Conservation (phyloP, 805 yeast species). For the Cyberlindnera amylophila region DNA sequence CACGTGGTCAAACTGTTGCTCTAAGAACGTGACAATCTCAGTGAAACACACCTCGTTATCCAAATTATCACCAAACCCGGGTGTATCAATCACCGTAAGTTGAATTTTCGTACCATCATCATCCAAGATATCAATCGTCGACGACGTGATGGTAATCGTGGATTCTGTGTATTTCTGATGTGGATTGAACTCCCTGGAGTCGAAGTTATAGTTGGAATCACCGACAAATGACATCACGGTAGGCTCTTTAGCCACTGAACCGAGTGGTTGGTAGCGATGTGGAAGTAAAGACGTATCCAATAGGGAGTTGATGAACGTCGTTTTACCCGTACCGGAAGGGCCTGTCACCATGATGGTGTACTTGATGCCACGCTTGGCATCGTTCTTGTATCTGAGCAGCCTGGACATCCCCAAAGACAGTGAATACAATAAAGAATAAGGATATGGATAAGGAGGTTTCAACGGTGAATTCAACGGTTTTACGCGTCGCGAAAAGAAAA, state of each 20-base stretch:
- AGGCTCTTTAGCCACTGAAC: constrained; percentile 28
- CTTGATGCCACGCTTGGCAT: constrained; percentile 67
- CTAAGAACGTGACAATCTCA: constrained; percentile 63
- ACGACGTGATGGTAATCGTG: constrained; percentile 71
- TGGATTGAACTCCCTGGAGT: constrained; percentile 61
- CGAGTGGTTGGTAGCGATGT: constrained; percentile 48
- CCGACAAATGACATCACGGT: constrained; percentile 21
- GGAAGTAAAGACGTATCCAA: constrained; percentile 59
- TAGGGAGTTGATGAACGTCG: constrained; percentile 68
- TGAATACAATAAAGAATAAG: no score
- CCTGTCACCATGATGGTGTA: constrained; percentile 75
- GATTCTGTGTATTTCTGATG: constrained; percentile 57
- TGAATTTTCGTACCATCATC: constrained; percentile 55
- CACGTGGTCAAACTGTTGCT: constrained; percentile 74
- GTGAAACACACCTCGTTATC: constrained; percentile 63
- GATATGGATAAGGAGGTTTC: no score
- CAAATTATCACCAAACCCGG: constrained; percentile 71
- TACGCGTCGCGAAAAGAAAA: no score
- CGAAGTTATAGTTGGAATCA: constrained; percentile 41
- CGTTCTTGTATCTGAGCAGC: constrained; percentile 49
- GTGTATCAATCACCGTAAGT: constrained; percentile 66
- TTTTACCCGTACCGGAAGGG: constrained; percentile 71
- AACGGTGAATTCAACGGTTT: not conserved
- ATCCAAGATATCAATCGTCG: constrained; percentile 56
- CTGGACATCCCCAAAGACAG: constrained; percentile 15